Evolutionary conservation across 2,329 filamentous ascomycete genomes (phyloP), one percentile per base, ranked within the genome.

Genomic region (Aschersonia sp.): DNA sequence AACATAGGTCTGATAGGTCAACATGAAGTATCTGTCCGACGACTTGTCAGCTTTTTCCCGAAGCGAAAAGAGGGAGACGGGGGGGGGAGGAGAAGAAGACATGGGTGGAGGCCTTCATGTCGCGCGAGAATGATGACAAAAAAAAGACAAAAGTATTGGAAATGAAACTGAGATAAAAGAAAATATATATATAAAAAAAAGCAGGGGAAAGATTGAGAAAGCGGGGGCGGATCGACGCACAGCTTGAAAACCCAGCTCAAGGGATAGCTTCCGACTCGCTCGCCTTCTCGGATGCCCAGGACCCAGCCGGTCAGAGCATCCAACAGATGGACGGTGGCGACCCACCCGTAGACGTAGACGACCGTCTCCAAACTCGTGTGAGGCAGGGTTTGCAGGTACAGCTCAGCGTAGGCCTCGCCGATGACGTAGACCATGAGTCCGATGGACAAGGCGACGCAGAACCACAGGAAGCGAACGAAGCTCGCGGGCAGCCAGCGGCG

Each of bases 1-100:
- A 10, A 84, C 80, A 62, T 83, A 84, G 5, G 79, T 83, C 62
- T 84, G 79, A 61, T 84, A 84, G 5, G 80, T 84, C 46, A 83
- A 64, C 68, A 77, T 77, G 59, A 81, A 83, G 61, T 81, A 82
- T 44, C 74, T 77, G 53, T 30, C 5, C 10, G 9, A 37, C 41
- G 35, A 35, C 12, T 41, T 30, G 46, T 51, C 40, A 51, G 48
- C 43, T 30, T 41, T 14, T 11, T 3, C 40, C 11, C 40, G 22
- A 22, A 22, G 22, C 22, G 22, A 22, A 22, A 22, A 22, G 22
- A 2, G 22, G 22, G 22, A 22, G 22, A 37, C 8, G 12, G 35
- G 35, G 35, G 12, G 35, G 35, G 12, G 35, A 37, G 12, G 40
- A 4, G 40, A 42, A 42, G 10, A 12, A 42, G 4, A 22, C 22